Percentiles rank a stretch among this genome's conserved stretches.
Conservation (phyloP, 306 rosid species). For the Cucurbita moschata region DNA sequence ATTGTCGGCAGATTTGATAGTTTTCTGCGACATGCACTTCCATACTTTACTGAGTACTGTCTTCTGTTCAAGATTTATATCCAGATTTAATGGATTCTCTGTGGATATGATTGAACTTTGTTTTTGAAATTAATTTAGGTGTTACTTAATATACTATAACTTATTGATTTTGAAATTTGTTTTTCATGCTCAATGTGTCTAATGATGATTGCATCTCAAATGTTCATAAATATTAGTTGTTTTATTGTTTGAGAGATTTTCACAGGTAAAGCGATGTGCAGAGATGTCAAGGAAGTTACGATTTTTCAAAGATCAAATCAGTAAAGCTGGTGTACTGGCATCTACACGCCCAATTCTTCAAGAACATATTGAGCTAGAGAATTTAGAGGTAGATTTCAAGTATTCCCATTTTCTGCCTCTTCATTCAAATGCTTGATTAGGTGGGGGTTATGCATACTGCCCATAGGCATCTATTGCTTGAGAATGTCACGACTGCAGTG, state of each 20-base stretch:
- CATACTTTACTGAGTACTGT: neutral
- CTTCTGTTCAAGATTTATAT: neutral
- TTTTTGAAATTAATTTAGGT: neutral
- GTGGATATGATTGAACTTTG: neutral
- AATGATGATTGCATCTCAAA: neutral
- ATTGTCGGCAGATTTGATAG: neutral
- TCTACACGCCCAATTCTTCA: slow-evolving; percentile 45
- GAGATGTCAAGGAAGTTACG: slow-evolving; percentile 97
- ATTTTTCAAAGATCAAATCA: slow-evolving; percentile 81
- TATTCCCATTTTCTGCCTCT: neutral
- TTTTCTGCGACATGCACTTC: neutral
- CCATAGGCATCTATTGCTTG: neutral
- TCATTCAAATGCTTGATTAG: neutral
- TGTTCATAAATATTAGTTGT: neutral
- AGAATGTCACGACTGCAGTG: neutral
- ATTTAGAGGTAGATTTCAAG: slow-evolving; percentile 58
- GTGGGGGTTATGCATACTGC: neutral
- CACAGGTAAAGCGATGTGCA: slow-evolving; percentile 92
- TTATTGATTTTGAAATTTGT: neutral
- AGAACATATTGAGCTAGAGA: slow-evolving; percentile 72
- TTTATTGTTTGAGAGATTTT: slow-evolving; percentile 13
- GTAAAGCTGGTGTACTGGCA: slow-evolving; percentile 61
- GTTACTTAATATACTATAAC: neutral
- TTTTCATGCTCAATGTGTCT: neutral
- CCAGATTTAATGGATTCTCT: neutral